Percentiles rank a stretch among this genome's conserved stretches.
Conservation (phyloP, 2,329 filamentous ascomycete genomes). For the Fusarium albosuccineum region DNA sequence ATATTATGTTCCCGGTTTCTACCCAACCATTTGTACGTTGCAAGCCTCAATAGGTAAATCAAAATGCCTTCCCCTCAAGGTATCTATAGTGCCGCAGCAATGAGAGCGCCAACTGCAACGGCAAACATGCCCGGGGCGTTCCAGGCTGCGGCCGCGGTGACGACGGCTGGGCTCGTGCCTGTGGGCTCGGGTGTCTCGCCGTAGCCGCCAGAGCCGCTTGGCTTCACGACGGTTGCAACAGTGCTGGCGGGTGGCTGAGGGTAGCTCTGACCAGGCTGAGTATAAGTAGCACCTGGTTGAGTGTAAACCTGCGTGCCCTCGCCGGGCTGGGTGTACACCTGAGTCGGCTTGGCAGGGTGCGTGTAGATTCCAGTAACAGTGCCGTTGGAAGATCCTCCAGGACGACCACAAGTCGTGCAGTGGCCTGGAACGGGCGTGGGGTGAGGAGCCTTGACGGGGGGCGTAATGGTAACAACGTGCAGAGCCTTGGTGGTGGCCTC, state of each 20-base stretch:
- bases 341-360: slow-evolving; percentile 5
- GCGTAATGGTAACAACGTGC: slow-evolving; percentile 43
- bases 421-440: slow-evolving; percentile 45
- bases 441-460: slow-evolving; percentile 41
- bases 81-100: slow-evolving; percentile 27
- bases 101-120: slow-evolving; percentile 19
- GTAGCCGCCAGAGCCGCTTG: slow-evolving; percentile 5
- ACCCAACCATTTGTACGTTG: slow-evolving; percentile 21
- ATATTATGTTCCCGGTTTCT: slow-evolving; percentile 23
- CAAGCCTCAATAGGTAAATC: slow-evolving; percentile 13
- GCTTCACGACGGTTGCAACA: slow-evolving; percentile 34
- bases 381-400: slow-evolving; percentile 24
- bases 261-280: not conserved
- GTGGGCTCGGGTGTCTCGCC: slow-evolving; percentile 20
- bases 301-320: slow-evolving; percentile 11
- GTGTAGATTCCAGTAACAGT: slow-evolving; percentile 9
- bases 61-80: slow-evolving; percentile 21
- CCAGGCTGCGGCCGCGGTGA: slow-evolving; percentile 31
- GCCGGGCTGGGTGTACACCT: slow-evolving; percentile 2
- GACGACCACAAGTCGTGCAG: slow-evolving; percentile 43
- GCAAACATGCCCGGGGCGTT: slow-evolving; percentile 28
- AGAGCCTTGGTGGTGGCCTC: slow-evolving; percentile 43
- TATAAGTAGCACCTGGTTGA: not conserved
- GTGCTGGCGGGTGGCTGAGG: slow-evolving; percentile 10
- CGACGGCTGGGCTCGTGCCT: slow-evolving; percentile 15